A percentile compares a stretch with the other conserved stretches of the same genome.
Evolutionary conservation across 2,329 filamentous ascomycete genomes (phyloP).

Genomic region (Cladosporium sp.): DNA sequence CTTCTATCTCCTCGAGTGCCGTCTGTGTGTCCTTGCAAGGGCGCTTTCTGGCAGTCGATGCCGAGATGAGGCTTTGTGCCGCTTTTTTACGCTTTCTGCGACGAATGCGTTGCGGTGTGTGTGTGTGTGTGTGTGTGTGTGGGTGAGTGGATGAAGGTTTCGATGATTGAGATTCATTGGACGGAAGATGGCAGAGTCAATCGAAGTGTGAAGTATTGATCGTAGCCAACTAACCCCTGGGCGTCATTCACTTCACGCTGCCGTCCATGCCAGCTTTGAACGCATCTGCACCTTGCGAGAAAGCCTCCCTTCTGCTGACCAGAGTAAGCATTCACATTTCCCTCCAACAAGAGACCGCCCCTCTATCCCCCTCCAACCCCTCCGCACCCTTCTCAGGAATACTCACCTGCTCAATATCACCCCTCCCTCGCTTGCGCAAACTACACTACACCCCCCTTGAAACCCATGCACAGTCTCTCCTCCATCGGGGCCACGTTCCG

Average conservation of each 20-base stretch:
- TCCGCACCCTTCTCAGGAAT: background rate
- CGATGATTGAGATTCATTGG: background rate
- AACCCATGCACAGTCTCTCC: background rate
- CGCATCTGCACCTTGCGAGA: background rate
- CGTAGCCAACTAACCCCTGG: background rate
- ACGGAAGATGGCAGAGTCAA: background rate
- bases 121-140: background rate
- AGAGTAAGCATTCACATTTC: background rate
- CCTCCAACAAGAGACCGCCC: background rate
- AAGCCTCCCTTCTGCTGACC: background rate
- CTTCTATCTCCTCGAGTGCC: background rate
- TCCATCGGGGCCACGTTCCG: background rate
- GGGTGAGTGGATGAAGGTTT: too few species aligned
- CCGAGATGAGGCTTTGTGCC: slow-evolving; percentile 8
- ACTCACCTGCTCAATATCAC: background rate
- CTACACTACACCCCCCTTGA: background rate
- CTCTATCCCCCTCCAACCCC: slow-evolving; percentile 5
- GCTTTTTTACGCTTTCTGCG: background rate
- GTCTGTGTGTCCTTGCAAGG: background rate
- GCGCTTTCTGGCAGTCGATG: slow-evolving; percentile 7
- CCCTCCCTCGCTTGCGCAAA: slow-evolving; percentile 2
- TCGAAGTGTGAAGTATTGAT: background rate
- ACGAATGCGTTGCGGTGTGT: slow-evolving; percentile 2
- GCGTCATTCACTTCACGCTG: background rate
- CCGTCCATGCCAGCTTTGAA: background rate